Evolutionary conservation across 2,329 filamentous ascomycete genomes (phyloP).

Genomic region (Akanthomyces lecanii): DNA sequence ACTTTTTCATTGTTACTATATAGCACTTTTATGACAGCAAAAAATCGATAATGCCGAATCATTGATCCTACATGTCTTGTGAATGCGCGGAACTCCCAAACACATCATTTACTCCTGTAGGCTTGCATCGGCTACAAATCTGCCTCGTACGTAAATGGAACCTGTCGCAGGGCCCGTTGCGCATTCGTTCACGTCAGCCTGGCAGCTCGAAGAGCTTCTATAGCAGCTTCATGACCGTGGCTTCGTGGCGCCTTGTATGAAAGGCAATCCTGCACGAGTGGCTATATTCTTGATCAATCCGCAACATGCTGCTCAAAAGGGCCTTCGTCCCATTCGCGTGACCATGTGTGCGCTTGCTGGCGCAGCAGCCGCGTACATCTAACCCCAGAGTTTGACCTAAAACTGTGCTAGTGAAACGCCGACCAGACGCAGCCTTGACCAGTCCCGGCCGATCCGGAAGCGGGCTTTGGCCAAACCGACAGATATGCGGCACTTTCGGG

Average conservation of each 20-base stretch:
- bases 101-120: too few species aligned
- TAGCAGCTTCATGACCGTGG: too few species aligned
- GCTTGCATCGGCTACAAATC: not conserved
- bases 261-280: too few species aligned
- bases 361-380: not conserved
- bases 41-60: not conserved
- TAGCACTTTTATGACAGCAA: not conserved
- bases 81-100: not conserved
- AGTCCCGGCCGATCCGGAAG: conserved; percentile 12
- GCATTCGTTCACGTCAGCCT: not conserved
- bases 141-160: not conserved
- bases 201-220: not conserved
- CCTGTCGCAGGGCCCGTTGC: not conserved
- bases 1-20: not conserved
- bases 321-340: not conserved
- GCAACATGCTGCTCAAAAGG: too few species aligned
- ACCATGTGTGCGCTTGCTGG: not conserved
- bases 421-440: not conserved
- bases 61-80: not conserved
- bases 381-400: not conserved
- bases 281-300: too few species aligned
- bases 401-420: not conserved
- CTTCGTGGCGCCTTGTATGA: too few species aligned
- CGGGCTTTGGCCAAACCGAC: not conserved
- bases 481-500: not conserved